Conservation (phyloP, 176 grass and related monocot species). For the Elymus sibiricus region DNA sequence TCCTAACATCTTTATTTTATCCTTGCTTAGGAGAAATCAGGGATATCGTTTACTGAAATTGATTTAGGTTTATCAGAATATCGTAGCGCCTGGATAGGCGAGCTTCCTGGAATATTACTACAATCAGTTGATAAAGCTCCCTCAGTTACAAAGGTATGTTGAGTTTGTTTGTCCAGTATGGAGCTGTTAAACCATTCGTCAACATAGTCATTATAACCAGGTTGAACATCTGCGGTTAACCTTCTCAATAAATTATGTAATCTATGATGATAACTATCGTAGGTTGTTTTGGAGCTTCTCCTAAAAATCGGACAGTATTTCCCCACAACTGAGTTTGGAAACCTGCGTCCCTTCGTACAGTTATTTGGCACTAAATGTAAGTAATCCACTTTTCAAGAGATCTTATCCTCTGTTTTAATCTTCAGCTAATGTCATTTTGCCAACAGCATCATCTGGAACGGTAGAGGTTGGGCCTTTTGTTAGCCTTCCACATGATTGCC, state of each 20-base stretch:
- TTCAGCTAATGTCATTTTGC: slow-evolving; percentile 13
- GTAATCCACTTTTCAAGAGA: slow-evolving; percentile 2
- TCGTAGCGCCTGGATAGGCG: slow-evolving; percentile 52
- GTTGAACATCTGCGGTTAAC: neutral
- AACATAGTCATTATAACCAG: neutral
- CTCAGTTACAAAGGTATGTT: slow-evolving; percentile 55
- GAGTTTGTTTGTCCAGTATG: slow-evolving; percentile 12
- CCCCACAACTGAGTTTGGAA: slow-evolving; percentile 39
- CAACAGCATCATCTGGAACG: slow-evolving; percentile 50
- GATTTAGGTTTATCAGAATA: slow-evolving; percentile 34
- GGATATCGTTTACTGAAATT: slow-evolving; percentile 17
- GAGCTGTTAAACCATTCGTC: neutral
- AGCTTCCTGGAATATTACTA: slow-evolving; percentile 53
- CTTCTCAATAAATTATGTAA: slow-evolving; percentile 24
- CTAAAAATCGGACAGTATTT: slow-evolving; percentile 62
- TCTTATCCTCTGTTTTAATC: neutral
- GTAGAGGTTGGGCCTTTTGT: slow-evolving; percentile 64
- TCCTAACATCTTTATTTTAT: slow-evolving; percentile 9
- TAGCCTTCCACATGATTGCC: slow-evolving; percentile 52
- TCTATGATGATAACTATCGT: neutral
- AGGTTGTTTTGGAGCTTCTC: slow-evolving; percentile 82
- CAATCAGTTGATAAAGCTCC: slow-evolving; percentile 52
- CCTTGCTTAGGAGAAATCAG: slow-evolving; percentile 31
- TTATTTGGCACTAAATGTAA: slow-evolving; percentile 74
- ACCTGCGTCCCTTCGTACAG: slow-evolving; percentile 42